phyloP scores from a whole-genome alignment of 2,329 filamentous ascomycete species.

The Pseudogymnoascus sp. region DNA sequence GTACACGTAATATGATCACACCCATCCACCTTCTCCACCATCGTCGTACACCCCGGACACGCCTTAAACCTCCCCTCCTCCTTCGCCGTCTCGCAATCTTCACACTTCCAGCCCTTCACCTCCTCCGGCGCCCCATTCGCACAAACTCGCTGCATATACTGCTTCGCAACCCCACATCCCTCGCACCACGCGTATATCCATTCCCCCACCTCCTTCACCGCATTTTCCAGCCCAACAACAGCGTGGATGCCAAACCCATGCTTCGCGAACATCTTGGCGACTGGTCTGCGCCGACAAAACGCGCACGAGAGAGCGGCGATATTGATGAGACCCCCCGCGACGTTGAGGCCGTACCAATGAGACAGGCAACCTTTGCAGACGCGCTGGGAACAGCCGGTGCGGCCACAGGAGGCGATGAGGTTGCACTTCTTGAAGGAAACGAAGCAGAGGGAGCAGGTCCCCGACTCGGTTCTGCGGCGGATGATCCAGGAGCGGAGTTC shows the following conservation, averaged over 20 bases:
- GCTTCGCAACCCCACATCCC: slow-evolving; percentile 26
- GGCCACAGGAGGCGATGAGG: not conserved
- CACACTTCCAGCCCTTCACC: not conserved
- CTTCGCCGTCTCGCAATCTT: not conserved
- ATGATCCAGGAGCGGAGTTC: not conserved
- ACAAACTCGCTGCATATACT: not conserved
- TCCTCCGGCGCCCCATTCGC: not conserved
- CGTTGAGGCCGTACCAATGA: not conserved
- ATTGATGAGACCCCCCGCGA: not conserved
- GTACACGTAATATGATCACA: slow-evolving; percentile 33
- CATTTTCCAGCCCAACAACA: not conserved
- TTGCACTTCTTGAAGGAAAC: not conserved
- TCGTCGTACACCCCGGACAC: not conserved
- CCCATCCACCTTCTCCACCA: not conserved
- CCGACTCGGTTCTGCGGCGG: not conserved
- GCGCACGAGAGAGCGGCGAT: not conserved
- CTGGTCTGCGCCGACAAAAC: not conserved
- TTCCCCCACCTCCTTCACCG: not conserved
- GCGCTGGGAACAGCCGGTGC: not conserved
- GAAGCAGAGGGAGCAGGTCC: not conserved
- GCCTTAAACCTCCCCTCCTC: not conserved
- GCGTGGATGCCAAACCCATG: not conserved
- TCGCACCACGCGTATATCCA: not conserved
- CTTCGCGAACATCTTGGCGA: not conserved
- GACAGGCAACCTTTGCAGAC: not conserved